These are phyloP conservation scores for Monosporozyma aquatica DNA, from an alignment of 805 yeast genomes.

Conservation along the genomic window DNA sequence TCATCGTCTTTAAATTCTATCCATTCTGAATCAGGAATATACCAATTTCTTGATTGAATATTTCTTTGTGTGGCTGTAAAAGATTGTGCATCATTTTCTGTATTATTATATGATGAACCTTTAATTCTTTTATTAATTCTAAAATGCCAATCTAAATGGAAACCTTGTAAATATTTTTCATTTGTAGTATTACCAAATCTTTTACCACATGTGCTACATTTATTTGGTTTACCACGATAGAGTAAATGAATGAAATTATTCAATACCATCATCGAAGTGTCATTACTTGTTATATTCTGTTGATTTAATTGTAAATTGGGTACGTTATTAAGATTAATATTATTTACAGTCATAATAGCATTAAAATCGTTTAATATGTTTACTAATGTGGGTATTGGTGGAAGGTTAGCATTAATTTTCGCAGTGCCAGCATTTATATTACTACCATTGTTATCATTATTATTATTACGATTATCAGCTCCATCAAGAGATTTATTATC, in stretches of 20 bases:
- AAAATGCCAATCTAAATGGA: conserved; percentile 94
- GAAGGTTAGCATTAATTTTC: conserved; percentile 9
- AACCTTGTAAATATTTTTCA: conserved; percentile 45
- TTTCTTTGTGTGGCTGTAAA: conserved; percentile 19
- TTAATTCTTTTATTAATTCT: conserved; percentile 74
- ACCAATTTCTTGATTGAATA: conserved; percentile 78
- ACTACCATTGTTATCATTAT: conserved; percentile 5
- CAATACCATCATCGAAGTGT: conserved; percentile 19
- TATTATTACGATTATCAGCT: conserved; percentile 11
- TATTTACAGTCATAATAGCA: conserved; percentile 25
- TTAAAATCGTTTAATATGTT: conserved; percentile 25
- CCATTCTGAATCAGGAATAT: conserved; percentile 65
- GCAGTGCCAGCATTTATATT: too few species aligned
- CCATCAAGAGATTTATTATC: too few species aligned
- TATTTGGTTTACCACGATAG: conserved; percentile 47
- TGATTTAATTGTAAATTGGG: conserved; percentile 27
- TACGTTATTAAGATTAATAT: conserved; percentile 23
- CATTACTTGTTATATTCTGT: conserved; percentile 26
- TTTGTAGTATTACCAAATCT: conserved; percentile 56
- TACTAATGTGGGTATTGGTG: conserved; percentile 17
- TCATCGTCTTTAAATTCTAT: conserved; percentile 62
- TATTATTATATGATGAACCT: conserved; percentile 46
- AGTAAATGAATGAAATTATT: conserved; percentile 26
- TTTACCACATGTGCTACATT: conserved; percentile 86
- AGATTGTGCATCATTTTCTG: conserved; percentile 38